These are phyloP conservation scores for Ustilago bromivora DNA, from an alignment of 1,284 basidiomycete genomes.

Conservation along the genomic window DNA sequence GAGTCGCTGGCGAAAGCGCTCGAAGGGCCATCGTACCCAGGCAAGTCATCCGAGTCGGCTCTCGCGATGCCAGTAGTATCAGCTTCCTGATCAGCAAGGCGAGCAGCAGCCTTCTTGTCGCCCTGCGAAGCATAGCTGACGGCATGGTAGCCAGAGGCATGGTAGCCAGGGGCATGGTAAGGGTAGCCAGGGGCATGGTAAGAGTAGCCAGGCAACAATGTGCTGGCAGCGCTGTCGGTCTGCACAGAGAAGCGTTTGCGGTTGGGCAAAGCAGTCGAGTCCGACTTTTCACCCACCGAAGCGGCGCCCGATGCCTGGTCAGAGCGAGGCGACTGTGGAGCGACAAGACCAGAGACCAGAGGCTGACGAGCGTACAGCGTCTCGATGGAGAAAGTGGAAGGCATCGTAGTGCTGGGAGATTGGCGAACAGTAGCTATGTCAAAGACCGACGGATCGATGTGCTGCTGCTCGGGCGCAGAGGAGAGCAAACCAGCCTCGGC, in stretches of 20 bases:
- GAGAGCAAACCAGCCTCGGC: constrained; percentile 15
- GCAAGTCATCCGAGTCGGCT: constrained; percentile 16
- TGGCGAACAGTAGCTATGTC: constrained; percentile 37
- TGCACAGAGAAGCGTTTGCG: constrained; percentile 41
- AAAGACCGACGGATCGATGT: constrained; percentile 27
- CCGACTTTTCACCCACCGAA: constrained; percentile 29
- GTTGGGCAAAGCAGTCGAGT: constrained; percentile 34
- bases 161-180: constrained; percentile 13
- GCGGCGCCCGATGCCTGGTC: constrained; percentile 40
- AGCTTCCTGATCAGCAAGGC: background rate
- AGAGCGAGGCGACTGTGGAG: constrained; percentile 32
- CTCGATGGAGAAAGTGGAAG: constrained; percentile 30
- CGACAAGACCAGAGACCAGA: constrained; percentile 5
- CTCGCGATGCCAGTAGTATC: background rate
- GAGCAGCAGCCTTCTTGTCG: constrained; percentile 1
- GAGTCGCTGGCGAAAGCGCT: constrained; percentile 5
- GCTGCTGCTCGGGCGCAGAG: constrained; percentile 29
- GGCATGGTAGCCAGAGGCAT: constrained; percentile 20
- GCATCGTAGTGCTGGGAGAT: background rate
- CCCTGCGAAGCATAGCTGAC: constrained; percentile 1
- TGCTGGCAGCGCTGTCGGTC: constrained; percentile 43
- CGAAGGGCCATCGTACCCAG: constrained; percentile 18
- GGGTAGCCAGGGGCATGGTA: constrained; percentile 20
- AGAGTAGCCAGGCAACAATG: constrained; percentile 29
- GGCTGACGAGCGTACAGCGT: constrained; percentile 18